These are phyloP conservation scores for Aspergillus egyptiacus DNA, from an alignment of 495 filamentous ascomycete species.

Conservation along the genomic window DNA sequence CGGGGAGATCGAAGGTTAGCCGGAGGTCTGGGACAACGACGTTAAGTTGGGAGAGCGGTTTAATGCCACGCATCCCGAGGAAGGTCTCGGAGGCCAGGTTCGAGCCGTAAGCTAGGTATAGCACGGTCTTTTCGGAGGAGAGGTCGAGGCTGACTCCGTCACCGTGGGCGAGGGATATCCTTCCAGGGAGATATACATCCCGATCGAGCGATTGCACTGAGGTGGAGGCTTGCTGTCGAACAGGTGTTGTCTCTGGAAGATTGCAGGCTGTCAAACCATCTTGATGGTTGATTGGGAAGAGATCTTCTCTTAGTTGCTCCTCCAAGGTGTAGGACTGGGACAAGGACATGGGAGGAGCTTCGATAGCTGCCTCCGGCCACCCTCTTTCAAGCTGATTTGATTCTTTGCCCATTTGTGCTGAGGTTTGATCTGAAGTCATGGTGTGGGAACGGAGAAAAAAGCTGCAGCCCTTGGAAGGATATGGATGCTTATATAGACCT, in stretches of 20 bases:
- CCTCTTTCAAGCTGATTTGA: neutral
- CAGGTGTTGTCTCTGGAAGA: conserved; percentile 7
- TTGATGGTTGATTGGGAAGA: neutral
- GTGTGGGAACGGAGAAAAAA: neutral
- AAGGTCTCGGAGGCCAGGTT: conserved; percentile 78
- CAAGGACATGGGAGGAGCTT: neutral
- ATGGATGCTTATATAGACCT: neutral
- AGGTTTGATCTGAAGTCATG: neutral
- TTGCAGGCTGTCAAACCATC: neutral
- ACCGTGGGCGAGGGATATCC: conserved; percentile 16
- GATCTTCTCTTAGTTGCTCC: conserved; percentile 10
- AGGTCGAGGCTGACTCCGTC: conserved; percentile 11
- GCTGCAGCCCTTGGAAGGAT: neutral
- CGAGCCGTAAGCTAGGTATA: conserved; percentile 94
- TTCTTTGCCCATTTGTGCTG: neutral
- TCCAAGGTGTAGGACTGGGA: conserved; percentile 9
- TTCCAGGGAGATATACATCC: conserved; percentile 22
- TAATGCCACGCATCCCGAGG: conserved; percentile 65
- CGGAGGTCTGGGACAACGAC: conserved; percentile 72
- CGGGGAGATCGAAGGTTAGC: conserved; percentile 79
- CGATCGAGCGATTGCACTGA: conserved; percentile 13
- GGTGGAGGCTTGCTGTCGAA: conserved; percentile 11
- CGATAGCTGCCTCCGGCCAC: neutral
- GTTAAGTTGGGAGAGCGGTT: conserved; percentile 68
- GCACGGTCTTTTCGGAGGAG: conserved; percentile 47